Base-by-base conservation (phyloP, 768 basidiomycete genomes). In the Cystobasidium ongulense region DNA sequence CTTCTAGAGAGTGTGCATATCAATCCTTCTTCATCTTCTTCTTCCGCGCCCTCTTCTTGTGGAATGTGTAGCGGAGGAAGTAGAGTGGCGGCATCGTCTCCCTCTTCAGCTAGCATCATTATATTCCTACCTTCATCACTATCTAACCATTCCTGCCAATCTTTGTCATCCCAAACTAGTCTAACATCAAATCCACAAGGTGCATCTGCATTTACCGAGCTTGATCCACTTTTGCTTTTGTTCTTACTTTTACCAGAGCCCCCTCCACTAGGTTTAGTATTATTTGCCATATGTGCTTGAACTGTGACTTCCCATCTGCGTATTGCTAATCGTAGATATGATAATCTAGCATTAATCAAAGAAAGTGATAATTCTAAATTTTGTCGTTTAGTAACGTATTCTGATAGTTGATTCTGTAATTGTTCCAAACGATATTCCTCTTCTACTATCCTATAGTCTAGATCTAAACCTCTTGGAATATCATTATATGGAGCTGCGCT, bases 101-200 rank as follows among this genome's bases (percentile, higher is more conserved):
- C 57, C 23, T 59, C 57, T 15, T 4, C 57, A 31, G 57, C 57
- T 15, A 59, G 88, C 79, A 90, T 88, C 77, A 90, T 77, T 88
- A 88, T 18, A 85, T 85, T 1, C 81, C 82, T 10, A 87, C 78
- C 78, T 41, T 76, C 76, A 25, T 76, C 76, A 50, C 74, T 72
- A 21, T 70, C 72, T 23, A 79, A 88, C 80, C 87, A 88, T 62
- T 88, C 88, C 41, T 82, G 84, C 84, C 87, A 91, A 79, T 90
- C 89, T 72, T 88, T 87, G 59, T 91, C 89, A n/a, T 88, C 88
- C 79, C 88, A 88, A 74, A 89, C 89, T 27, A 96, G 83, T 35
- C 92, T 84, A 77, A 88, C 87, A 80, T 96, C 92, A 88, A 92
- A 93, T 3, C 93, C 92, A 81, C 92, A 96, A 35, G 76, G 76